These are phyloP conservation scores for Plasmodium vivax DNA, from an alignment of 169 alveolate genomes.

Conservation along the genomic window DNA sequence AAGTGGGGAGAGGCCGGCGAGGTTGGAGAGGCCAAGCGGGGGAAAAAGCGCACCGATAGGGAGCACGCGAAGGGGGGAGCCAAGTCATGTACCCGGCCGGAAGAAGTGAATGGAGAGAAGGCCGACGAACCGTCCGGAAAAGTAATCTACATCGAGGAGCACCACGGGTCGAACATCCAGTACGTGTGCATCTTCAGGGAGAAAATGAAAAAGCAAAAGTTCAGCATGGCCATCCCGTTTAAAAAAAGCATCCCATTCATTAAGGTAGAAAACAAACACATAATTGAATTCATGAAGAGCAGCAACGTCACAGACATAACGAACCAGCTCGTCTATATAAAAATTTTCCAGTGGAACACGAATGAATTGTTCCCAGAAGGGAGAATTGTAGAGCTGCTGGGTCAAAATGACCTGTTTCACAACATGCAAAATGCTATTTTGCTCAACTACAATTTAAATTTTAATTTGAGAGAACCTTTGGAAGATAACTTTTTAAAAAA, in stretches of 20 bases:
- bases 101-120: background rate
- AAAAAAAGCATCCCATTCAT: slow-evolving; percentile 66
- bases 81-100: too few species aligned
- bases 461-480: slow-evolving; percentile 58
- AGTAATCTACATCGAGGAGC: slow-evolving; percentile 66
- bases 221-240: slow-evolving; percentile 53
- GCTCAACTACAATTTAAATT: slow-evolving; percentile 35
- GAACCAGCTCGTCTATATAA: slow-evolving; percentile 34
- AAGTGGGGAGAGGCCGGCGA: background rate
- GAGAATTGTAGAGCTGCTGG: slow-evolving; percentile 52
- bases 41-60: background rate
- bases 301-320: slow-evolving; percentile 22
- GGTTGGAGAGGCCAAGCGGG: background rate
- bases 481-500: slow-evolving; percentile 55
- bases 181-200: slow-evolving; percentile 60
- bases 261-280: slow-evolving; percentile 24
- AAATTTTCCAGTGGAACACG: slow-evolving; percentile 38
- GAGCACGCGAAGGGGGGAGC: background rate
- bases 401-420: slow-evolving; percentile 61
- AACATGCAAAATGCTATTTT: slow-evolving; percentile 73
- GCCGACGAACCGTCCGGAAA: slow-evolving; percentile 13
- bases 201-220: slow-evolving; percentile 12
- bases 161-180: slow-evolving; percentile 34
- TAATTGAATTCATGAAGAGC: slow-evolving; percentile 37
- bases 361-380: slow-evolving; percentile 55